These are phyloP conservation scores for Talaromyces trachyspermus DNA, from an alignment of 495 filamentous ascomycete species.

Conservation along the genomic window DNA sequence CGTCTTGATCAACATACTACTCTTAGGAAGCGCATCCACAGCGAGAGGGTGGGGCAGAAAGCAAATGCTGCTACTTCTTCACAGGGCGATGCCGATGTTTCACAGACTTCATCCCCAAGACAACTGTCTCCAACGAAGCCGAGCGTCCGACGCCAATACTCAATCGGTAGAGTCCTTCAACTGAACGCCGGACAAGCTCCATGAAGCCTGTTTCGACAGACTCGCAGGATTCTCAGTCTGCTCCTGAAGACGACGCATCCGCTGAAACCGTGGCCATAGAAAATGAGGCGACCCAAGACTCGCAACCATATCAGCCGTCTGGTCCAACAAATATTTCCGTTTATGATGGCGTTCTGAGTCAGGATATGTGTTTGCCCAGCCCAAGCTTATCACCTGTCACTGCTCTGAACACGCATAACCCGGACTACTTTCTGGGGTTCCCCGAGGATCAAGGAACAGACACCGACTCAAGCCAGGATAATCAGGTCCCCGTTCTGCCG, in stretches of 20 bases:
- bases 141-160: background rate
- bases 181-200: conserved; percentile 9
- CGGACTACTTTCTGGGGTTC: conserved; percentile 38
- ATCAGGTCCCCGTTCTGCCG: conserved; percentile 21
- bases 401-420: conserved; percentile 56
- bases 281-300: conserved; percentile 12
- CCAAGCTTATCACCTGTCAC: conserved; percentile 90
- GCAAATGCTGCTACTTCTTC: conserved; percentile 16
- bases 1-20: conserved; percentile 21
- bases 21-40: conserved; percentile 29
- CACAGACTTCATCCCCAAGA: conserved; percentile 10
- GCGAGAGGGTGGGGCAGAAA: conserved; percentile 15
- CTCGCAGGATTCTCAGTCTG: background rate
- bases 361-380: conserved; percentile 89
- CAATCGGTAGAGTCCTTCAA: conserved; percentile 9
- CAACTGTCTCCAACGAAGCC: background rate
- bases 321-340: conserved; percentile 24
- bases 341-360: conserved; percentile 56
- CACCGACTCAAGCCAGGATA: conserved; percentile 40
- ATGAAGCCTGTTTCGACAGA: conserved; percentile 2
- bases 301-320: conserved; percentile 13
- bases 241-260: conserved; percentile 2
- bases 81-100: conserved; percentile 21
- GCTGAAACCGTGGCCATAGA: conserved; percentile 4
- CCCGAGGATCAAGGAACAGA: conserved; percentile 36